These are phyloP conservation scores for Exophiala bonariae DNA, from an alignment of 2,329 filamentous ascomycete genomes.

Conservation along the genomic window DNA sequence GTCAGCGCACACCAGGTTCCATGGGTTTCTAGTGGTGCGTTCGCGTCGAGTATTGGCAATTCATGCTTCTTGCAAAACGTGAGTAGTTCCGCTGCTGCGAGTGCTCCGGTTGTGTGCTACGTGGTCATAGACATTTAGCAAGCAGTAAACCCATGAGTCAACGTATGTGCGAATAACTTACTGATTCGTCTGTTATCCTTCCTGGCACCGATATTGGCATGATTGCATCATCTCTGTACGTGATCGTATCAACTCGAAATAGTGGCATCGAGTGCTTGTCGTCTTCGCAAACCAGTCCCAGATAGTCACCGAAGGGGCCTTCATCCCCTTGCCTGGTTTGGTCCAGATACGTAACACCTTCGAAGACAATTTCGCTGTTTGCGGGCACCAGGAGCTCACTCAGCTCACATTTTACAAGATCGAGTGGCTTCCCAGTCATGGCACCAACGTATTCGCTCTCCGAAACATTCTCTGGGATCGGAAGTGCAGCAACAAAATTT, in stretches of 20 bases:
- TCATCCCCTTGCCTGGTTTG: conserved; percentile 42
- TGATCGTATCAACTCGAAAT: conserved; percentile 50
- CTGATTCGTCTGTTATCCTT: conserved; percentile 46
- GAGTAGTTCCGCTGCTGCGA: conserved; percentile 46
- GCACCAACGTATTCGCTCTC: conserved; percentile 53
- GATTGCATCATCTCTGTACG: conserved; percentile 43
- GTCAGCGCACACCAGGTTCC: conserved; percentile 50
- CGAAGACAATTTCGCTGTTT: conserved; percentile 52
- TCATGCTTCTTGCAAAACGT: conserved; percentile 35
- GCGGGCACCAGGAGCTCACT: conserved; percentile 52
- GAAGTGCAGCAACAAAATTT: conserved; percentile 51
- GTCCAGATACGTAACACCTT: conserved; percentile 46
- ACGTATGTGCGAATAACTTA: conserved; percentile 5
- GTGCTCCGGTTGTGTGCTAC: conserved; percentile 42
- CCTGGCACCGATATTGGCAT: conserved; percentile 48
- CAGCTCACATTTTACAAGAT: conserved; percentile 55
- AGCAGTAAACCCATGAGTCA: neutral
- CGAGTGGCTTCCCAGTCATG: conserved; percentile 44
- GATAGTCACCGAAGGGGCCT: conserved; percentile 53
- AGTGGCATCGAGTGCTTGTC: conserved; percentile 40
- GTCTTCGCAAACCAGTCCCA: conserved; percentile 46
- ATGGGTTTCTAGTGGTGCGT: conserved; percentile 46
- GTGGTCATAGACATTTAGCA: neutral
- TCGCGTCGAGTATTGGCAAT: conserved; percentile 41
- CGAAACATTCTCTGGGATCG: conserved; percentile 48